Evolutionary conservation across 2,329 filamentous ascomycete species (phyloP), one percentile per base, ranked within the genome.

Genomic region (Fusarium tanahbumbuense): DNA sequence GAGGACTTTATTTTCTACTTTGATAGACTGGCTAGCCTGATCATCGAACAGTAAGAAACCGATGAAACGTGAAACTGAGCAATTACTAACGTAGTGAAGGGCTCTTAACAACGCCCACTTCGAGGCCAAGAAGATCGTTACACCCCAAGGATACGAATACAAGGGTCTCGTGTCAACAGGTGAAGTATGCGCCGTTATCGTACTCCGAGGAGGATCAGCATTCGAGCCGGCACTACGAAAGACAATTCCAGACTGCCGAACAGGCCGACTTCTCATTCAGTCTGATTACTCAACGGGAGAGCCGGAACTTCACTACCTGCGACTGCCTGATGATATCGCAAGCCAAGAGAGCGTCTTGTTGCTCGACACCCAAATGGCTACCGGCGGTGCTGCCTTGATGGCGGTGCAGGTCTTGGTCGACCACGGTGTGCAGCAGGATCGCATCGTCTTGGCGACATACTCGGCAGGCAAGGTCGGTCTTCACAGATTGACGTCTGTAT

Each of bases 1-100:
- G 95, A 97, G 77, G 94, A 98, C 74, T 98, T 98, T 78, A 93
- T 97, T 67, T 98, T 98, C 81, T 98, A 98, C 81, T 98, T 98
- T 79, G 94, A 99, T 80, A 89, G 96, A 40, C 84, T 98, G 40
- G 89, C 93, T 3, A 89, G 92, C n/a, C 84, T 98, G 55, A 85
- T 98, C 27, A 88, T 98, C 48, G 95, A 98, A 79, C 84, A 89
- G 88, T 91, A 80, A 66, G 65, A 86, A 3, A 37, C 7, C 6
- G 11, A 32, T 28, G 41, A 18, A 12, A 22, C 18, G 9, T n/a
- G 5, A 12, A 16, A 32, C 8, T 7, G n/a, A 22, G 8, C 28
- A 46, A 20, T 28, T 5, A 48, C 57, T 71, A 28, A 75, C 37
- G 23, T 23, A 30, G 27, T 9, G 5, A 60, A 93, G 92, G 76